Percentiles rank a stretch among this genome's conserved stretches.
phyloP scores from a whole-genome alignment of 768 basidiomycete species.

The Coprinopsis cinerea region DNA sequence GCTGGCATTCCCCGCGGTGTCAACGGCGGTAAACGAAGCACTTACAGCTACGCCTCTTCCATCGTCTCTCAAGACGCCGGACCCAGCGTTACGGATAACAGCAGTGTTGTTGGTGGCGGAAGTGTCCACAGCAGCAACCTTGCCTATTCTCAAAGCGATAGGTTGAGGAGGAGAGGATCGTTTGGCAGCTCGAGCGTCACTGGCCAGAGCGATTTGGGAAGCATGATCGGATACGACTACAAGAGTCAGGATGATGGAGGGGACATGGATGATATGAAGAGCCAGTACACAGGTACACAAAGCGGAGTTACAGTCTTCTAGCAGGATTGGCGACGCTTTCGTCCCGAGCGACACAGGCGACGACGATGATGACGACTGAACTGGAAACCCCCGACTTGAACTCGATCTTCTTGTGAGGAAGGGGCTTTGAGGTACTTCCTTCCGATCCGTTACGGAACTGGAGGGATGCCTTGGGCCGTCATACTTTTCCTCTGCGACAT shows the following conservation, averaged over 20 bases:
- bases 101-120: conserved; percentile 54
- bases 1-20: conserved; percentile 57
- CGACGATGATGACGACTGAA: too few relatives aligned
- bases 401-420: too few relatives aligned
- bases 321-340: conserved; percentile 23
- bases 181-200: conserved; percentile 65
- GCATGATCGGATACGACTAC: conserved; percentile 73
- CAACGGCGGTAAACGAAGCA: conserved; percentile 67
- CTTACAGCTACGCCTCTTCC: conserved; percentile 83
- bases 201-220: conserved; percentile 73
- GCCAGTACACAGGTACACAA: conserved; percentile 82
- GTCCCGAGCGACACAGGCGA: too few relatives aligned
- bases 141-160: conserved; percentile 88
- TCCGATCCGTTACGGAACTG: too few relatives aligned
- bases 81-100: conserved; percentile 50
- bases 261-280: conserved; percentile 84
- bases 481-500: too few relatives aligned
- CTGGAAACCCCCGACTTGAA: too few relatives aligned
- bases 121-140: conserved; percentile 51
- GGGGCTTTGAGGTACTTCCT: too few relatives aligned
- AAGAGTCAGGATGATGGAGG: conserved; percentile 84
- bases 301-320: conserved; percentile 83
- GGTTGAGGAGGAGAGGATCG: conserved; percentile 71
- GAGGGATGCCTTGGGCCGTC: too few relatives aligned
- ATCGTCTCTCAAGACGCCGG: conserved; percentile 90